Evolutionary conservation across 441 rosid species (phyloP).

Genomic region (Isatis lusitanica): DNA sequence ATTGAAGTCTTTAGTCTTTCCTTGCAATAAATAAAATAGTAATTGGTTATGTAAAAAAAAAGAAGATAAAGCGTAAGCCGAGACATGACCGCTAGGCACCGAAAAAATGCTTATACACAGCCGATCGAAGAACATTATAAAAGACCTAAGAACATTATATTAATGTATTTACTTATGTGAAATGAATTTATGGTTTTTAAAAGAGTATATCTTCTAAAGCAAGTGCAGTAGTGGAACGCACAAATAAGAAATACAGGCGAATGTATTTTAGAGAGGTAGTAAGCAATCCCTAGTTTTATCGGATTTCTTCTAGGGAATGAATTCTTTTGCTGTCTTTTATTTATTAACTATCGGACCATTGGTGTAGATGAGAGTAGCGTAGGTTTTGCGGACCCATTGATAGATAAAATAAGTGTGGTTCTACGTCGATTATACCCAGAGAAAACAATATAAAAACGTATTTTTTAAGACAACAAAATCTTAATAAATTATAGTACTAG

Average conservation of each 20-base stretch:
- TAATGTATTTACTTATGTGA: background rate
- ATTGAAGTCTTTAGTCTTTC: no score
- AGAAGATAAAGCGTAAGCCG: no score
- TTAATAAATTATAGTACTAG: slow-evolving; percentile 19
- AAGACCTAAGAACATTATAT: background rate
- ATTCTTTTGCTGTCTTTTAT: background rate
- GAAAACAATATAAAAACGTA: background rate
- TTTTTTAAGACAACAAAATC: background rate
- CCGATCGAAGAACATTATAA: no score
- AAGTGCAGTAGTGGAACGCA: background rate
- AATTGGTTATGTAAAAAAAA: no score
- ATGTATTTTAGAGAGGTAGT: background rate
- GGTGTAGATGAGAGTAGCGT: slow-evolving; percentile 26
- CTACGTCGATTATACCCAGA: slow-evolving; percentile 13
- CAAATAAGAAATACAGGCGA: background rate
- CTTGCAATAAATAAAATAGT: no score
- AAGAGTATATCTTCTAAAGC: background rate
- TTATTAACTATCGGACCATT: background rate
- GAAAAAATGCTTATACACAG: background rate
- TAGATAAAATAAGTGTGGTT: background rate
- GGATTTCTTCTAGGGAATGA: slow-evolving; percentile 6
- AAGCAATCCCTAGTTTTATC: slow-evolving; percentile 28
- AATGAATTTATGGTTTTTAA: background rate
- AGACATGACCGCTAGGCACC: background rate
- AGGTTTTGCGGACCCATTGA: slow-evolving; percentile 14